These are phyloP conservation scores for Cordyceps cateniannulata DNA, from an alignment of 2,329 filamentous ascomycete species.

Conservation along the genomic window DNA sequence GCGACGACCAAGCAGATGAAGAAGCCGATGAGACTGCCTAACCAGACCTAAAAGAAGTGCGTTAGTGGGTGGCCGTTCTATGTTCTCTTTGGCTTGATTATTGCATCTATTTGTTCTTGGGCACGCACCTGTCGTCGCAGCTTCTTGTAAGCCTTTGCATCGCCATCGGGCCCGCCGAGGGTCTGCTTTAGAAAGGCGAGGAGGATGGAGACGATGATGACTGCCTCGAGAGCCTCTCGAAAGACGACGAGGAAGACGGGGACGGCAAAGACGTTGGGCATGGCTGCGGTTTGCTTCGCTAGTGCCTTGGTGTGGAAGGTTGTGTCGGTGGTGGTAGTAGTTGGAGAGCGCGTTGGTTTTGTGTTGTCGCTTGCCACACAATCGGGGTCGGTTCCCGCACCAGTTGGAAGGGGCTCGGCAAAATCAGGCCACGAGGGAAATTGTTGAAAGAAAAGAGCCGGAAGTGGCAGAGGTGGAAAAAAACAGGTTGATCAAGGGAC, in stretches of 20 bases:
- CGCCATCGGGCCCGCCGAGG: conserved; percentile 55
- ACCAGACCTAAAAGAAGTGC: conserved; percentile 42
- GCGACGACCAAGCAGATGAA: conserved; percentile 60
- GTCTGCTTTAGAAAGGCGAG: conserved; percentile 81
- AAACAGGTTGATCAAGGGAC: not conserved
- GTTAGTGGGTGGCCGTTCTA: not conserved
- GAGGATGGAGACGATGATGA: conserved; percentile 81
- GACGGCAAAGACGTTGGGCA: conserved; percentile 67
- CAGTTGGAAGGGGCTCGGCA: not conserved
- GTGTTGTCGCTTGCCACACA: not conserved
- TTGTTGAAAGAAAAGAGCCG: not conserved
- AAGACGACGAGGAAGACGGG: conserved; percentile 89
- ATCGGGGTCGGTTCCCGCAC: not conserved
- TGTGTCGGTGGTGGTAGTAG: not conserved
- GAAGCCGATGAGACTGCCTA: conserved; percentile 56
- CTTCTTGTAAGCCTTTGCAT: conserved; percentile 58
- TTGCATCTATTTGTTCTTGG: not conserved
- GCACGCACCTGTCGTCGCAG: conserved; percentile 55
- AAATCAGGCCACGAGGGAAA: not conserved
- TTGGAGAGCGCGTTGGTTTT: not conserved
- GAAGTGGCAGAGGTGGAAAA: not conserved
- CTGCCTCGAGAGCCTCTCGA: conserved; percentile 75
- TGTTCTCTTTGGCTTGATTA: not conserved
- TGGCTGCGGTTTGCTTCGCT: conserved; percentile 23
- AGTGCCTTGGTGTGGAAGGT: not conserved